phyloP scores from a whole-genome alignment of 176 grass and related monocot species.

The Cenchrus fungigraminus region DNA sequence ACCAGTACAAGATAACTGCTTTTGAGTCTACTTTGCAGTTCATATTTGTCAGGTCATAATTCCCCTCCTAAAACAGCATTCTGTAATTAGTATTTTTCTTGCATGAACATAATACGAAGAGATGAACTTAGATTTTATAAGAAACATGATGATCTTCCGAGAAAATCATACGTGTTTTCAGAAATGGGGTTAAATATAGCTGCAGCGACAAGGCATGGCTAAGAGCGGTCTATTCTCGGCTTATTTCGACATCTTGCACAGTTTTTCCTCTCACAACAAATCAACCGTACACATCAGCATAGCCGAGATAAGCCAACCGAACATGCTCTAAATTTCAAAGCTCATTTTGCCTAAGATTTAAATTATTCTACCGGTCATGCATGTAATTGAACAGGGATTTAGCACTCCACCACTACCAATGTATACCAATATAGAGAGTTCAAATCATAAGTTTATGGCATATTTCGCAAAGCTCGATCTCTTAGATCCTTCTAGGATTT shows the following conservation, averaged over 20 bases:
- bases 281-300: too few species aligned
- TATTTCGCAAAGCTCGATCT: background rate
- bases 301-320: too few species aligned
- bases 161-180: background rate
- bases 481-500: background rate
- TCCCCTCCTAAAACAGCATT: background rate
- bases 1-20: background rate
- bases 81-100: background rate
- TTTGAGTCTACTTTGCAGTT: background rate
- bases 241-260: too few species aligned
- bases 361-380: background rate
- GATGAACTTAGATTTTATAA: background rate
- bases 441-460: background rate
- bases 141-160: background rate
- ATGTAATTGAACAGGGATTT: background rate
- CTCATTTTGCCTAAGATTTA: background rate
- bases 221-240: too few species aligned
- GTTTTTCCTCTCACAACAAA: too few species aligned
- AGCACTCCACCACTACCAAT: background rate
- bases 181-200: background rate
- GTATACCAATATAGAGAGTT: background rate
- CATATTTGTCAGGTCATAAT: background rate
- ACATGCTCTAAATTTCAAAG: background rate
- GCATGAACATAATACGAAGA: background rate
- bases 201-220: background rate